Base-by-base conservation (phyloP, 2,329 filamentous ascomycete genomes). In the Fusarium subtropicale region DNA sequence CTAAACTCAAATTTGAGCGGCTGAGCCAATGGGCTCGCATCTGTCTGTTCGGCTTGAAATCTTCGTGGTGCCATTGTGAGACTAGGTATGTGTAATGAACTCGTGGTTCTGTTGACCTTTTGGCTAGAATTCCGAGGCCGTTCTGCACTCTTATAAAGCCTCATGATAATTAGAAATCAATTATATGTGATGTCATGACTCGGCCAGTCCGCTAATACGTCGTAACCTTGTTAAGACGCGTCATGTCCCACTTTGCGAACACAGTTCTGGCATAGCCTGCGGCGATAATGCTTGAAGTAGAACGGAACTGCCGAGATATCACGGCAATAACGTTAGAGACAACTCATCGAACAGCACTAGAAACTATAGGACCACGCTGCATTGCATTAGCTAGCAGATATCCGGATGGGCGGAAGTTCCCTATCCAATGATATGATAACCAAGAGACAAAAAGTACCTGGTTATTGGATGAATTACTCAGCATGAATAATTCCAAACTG, bases 1-100 rank as follows among this genome's bases (percentile, higher is more conserved):
- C 84, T 85, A 76, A 87, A 86, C 28, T 79, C 76, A 65, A 86
- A 86, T 20, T 78, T 75, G 47, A 88, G 78, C 12, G 85, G 83
- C 69, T 81, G 69, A 15, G 77, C 83, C 20, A 88, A 76, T 13
- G 44, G 62, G 39, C 64, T 62, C 9, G 64, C 50, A 26, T 66
- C 64, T 26, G 41, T 30, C 2, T 47, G 24, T 16, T 66, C 56
- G 10, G 50, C 34, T 8, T 30, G 24, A 16, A 62, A 66, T 56
- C 64, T 38, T 52, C 41, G 44, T 28, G 64, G 64, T 28, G 51
- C 51, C 64, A 66, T 66, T 39, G 15, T 66, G 5, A 33, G 30
- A 13, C 4, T 20, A 15, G 16, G 3, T 28, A 15, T n/a, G 3
- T 28, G 5, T 9, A 46, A 10, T 15, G 33, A 5, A 16, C 16